A percentile compares a stretch with the other conserved stretches of the same genome.
These are phyloP conservation scores for Phylloporus sp. DNA, from an alignment of 768 basidiomycete species.

Conservation along the genomic window DNA sequence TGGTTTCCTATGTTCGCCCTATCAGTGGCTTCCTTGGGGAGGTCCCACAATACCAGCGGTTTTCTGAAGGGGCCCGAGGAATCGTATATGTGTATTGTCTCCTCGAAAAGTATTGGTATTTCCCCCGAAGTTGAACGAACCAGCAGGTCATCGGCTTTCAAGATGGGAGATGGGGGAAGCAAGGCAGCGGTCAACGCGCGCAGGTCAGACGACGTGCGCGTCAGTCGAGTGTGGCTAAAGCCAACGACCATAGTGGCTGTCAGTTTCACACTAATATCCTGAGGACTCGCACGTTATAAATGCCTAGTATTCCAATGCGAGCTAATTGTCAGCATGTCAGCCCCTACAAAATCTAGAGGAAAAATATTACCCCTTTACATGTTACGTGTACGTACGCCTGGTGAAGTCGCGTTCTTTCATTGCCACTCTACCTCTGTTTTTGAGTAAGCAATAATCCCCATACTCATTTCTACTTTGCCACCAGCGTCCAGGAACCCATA, in stretches of 20 bases:
- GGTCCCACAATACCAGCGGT: slow-evolving; percentile 1
- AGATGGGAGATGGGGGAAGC: slow-evolving; percentile 44
- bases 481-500: slow-evolving; percentile 72
- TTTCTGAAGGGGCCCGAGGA: slow-evolving; percentile 1
- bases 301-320: slow-evolving; percentile 19
- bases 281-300: slow-evolving; percentile 1
- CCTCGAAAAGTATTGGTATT: slow-evolving; percentile 49
- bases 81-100: slow-evolving; percentile 2
- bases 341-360: slow-evolving; percentile 9
- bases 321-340: slow-evolving; percentile 14
- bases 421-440: slow-evolving; percentile 43
- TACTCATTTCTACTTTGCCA: slow-evolving; percentile 72
- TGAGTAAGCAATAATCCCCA: slow-evolving; percentile 90
- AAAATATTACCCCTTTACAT: slow-evolving; percentile 3
- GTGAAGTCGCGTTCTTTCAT: slow-evolving; percentile 24
- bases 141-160: slow-evolving; percentile 36
- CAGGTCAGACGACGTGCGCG: slow-evolving; percentile 41
- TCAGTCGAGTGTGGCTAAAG: slow-evolving; percentile 26
- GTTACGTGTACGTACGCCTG: slow-evolving; percentile 8
- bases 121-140: slow-evolving; percentile 42
- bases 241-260: slow-evolving; percentile 11
- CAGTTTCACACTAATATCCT: not conserved
- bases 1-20: not conserved
- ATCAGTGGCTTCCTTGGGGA: slow-evolving; percentile 5
- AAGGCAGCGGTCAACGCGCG: slow-evolving; percentile 34